A percentile compares a stretch with the other conserved stretches of the same genome.
Conservation (phyloP, 345 rosid species). For the Eucalyptus regnans region DNA sequence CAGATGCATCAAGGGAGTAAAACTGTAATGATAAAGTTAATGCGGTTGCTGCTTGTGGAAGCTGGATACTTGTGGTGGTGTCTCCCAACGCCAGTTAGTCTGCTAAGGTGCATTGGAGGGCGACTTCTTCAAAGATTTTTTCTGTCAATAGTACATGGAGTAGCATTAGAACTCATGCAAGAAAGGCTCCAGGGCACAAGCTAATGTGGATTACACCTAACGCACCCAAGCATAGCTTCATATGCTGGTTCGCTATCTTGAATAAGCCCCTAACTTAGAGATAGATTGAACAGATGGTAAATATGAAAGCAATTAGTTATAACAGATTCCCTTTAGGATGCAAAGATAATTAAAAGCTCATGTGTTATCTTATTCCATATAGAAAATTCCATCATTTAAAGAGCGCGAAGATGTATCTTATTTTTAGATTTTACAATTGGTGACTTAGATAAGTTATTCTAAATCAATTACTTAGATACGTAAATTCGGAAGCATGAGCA, state of each 20-base stretch:
- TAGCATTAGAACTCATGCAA: background rate
- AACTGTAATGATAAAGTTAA: background rate
- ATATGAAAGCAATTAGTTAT: background rate
- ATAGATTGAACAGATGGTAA: background rate
- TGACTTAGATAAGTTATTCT: background rate
- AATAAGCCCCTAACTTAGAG: background rate
- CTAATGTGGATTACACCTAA: background rate
- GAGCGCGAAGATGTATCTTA: background rate
- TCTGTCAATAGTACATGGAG: background rate
- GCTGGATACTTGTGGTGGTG: background rate
- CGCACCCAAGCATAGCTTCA: background rate
- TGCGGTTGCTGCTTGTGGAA: background rate
- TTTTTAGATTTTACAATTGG: background rate
- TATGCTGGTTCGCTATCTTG: background rate
- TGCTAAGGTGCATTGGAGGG: background rate
- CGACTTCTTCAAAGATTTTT: background rate
- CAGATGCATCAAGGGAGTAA: background rate
- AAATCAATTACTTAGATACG: background rate
- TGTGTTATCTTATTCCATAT: background rate
- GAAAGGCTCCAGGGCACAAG: background rate
- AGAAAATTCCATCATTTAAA: background rate
- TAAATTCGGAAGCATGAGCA: background rate
- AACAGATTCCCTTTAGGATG: background rate
- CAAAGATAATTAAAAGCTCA: background rate
- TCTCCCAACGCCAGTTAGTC: background rate